phyloP scores from a whole-genome alignment of 495 filamentous ascomycete genomes.

The Hypoxylon lienhwacheense region DNA sequence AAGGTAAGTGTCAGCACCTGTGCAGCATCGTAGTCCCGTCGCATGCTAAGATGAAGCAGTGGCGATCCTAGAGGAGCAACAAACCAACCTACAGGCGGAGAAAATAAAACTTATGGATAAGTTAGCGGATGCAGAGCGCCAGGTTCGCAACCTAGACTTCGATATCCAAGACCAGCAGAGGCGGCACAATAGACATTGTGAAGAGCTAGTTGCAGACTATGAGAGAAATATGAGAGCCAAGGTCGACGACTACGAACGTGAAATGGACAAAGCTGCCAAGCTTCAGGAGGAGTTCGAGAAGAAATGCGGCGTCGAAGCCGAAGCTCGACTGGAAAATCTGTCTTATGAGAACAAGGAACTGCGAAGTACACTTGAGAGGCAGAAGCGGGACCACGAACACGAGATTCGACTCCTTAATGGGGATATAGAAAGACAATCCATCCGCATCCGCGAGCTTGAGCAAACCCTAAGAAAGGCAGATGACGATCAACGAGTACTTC shows the following conservation, averaged over 20 bases:
- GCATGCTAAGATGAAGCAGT: conserved; percentile 52
- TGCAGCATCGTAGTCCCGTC: neutral
- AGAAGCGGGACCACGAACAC: conserved; percentile 39
- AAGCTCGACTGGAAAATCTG: conserved; percentile 33
- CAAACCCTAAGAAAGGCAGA: conserved; percentile 28
- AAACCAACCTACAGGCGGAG: conserved; percentile 56
- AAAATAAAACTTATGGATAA: conserved; percentile 62
- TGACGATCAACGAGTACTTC: conserved; percentile 25
- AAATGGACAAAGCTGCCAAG: conserved; percentile 35
- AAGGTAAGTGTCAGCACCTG: conserved; percentile 59
- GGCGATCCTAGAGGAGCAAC: conserved; percentile 63
- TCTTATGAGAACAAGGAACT: conserved; percentile 39
- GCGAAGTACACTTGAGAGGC: conserved; percentile 28
- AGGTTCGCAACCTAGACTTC: conserved; percentile 43
- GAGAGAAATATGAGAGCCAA: conserved; percentile 32
- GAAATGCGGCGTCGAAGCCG: conserved; percentile 34
- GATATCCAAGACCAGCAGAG: conserved; percentile 45
- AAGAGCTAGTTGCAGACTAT: conserved; percentile 33
- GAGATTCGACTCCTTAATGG: conserved; percentile 28
- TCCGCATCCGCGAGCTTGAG: conserved; percentile 24
- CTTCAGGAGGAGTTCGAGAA: conserved; percentile 39
- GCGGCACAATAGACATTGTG: conserved; percentile 26
- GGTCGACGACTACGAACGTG: conserved; percentile 45
- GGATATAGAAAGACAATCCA: conserved; percentile 25
- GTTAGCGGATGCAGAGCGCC: conserved; percentile 57